Conservation (phyloP, 139 green algal species). For the Tetraselmis chui region DNA sequence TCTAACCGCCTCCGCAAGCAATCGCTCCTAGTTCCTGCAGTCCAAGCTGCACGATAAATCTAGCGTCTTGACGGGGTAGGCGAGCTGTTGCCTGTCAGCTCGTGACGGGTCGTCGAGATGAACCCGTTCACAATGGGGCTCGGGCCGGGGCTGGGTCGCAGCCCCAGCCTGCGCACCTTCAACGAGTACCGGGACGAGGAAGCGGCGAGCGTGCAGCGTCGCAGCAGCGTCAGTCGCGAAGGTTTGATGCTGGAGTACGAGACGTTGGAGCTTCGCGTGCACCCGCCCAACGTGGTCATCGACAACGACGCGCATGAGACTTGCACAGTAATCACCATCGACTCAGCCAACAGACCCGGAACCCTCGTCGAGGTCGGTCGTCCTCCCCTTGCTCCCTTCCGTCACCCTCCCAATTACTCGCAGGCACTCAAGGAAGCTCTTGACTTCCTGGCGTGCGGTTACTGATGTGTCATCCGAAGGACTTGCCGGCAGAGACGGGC, state of each 20-base stretch:
- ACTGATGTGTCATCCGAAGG: no score
- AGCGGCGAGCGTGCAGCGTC: conserved; percentile 16
- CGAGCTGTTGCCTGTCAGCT: no score
- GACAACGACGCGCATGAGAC: conserved; percentile 68
- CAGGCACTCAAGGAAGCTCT: no score
- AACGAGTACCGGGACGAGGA: conserved; percentile 35
- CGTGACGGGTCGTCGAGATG: neutral
- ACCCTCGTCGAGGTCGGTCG: conserved; percentile 91
- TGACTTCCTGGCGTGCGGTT: no score
- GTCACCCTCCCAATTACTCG: no score
- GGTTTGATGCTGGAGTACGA: conserved; percentile 71
- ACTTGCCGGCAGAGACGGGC: no score
- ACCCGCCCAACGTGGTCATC: conserved; percentile 72
- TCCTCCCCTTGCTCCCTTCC: no score
- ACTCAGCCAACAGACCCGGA: conserved; percentile 89
- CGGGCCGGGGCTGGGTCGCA: neutral
- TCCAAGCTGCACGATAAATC: no score
- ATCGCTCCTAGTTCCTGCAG: no score
- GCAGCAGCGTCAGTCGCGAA: conserved; percentile 36
- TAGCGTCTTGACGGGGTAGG: no score
- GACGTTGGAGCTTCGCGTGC: conserved; percentile 68
- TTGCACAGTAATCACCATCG: conserved; percentile 78
- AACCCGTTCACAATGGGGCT: neutral
- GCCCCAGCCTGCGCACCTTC: conserved; percentile 29
- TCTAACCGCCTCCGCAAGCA: no score